Conservation (phyloP, 176 grass and related monocot species). For the Eleusine indica region DNA sequence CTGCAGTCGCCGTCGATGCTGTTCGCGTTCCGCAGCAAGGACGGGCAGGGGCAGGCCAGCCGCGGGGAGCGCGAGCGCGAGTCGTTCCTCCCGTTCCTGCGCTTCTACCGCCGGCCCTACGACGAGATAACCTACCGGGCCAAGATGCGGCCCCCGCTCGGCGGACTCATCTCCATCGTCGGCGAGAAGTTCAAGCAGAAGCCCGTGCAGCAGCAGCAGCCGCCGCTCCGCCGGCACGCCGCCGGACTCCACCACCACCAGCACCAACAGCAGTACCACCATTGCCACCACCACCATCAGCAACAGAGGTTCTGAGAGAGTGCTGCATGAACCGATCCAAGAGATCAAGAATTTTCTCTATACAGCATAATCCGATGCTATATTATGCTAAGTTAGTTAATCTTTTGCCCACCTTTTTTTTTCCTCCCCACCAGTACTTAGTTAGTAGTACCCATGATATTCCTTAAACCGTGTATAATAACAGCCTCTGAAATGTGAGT, state of each 20-base stretch:
- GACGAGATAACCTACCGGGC: slow-evolving; percentile 95
- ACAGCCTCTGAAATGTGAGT: slow-evolving; percentile 58
- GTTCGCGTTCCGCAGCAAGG: slow-evolving; percentile 67
- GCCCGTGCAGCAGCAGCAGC: slow-evolving; percentile 26
- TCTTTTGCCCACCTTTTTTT: slow-evolving; percentile 43
- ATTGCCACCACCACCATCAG: slow-evolving; percentile 27
- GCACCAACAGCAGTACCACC: slow-evolving; percentile 25
- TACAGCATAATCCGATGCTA: slow-evolving; percentile 56
- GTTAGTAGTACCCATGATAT: slow-evolving; percentile 32
- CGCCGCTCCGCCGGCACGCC: slow-evolving; percentile 38
- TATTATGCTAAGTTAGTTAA: slow-evolving; percentile 51
- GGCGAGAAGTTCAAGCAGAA: slow-evolving; percentile 57
- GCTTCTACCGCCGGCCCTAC: slow-evolving; percentile 89
- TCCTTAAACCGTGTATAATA: slow-evolving; percentile 61
- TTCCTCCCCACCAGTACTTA: slow-evolving; percentile 15
- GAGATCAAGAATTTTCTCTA: slow-evolving; percentile 39
- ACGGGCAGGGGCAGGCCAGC: slow-evolving; percentile 59
- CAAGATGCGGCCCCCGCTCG: slow-evolving; percentile 89
- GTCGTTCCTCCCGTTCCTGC: slow-evolving; percentile 80
- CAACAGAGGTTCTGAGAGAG: slow-evolving; percentile 57
- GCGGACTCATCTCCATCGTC: slow-evolving; percentile 91
- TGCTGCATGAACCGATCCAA: slow-evolving; percentile 12
- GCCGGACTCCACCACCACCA: slow-evolving; percentile 19
- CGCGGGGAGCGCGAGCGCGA: slow-evolving; percentile 80
- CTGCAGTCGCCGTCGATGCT: slow-evolving; percentile 85